Conservation (phyloP, 148 eudicot species). For the Fagopyrum esculentum region DNA sequence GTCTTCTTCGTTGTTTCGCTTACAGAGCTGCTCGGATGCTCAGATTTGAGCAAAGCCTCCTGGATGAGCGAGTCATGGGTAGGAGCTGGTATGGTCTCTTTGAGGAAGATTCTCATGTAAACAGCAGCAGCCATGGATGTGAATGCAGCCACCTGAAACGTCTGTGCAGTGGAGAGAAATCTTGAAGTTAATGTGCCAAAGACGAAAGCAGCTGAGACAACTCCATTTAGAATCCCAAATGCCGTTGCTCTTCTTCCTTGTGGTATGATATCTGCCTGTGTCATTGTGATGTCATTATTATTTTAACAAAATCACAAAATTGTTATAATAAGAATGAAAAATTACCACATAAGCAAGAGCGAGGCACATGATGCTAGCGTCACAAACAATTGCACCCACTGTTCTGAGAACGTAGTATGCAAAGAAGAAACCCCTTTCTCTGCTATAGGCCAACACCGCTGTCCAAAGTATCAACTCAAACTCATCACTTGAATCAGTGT, state of each 20-base stretch:
- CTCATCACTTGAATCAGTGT: too few species aligned
- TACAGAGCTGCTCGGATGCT: slow-evolving; percentile 4
- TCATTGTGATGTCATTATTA: not conserved
- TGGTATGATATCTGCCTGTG: slow-evolving; percentile 61
- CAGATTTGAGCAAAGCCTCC: not conserved
- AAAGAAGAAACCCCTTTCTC: slow-evolving; percentile 48
- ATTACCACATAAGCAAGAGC: slow-evolving; percentile 80
- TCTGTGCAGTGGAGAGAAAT: slow-evolving; percentile 56
- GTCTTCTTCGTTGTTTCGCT: slow-evolving; percentile 18
- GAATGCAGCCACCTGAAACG: slow-evolving; percentile 59
- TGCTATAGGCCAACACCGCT: slow-evolving; percentile 72
- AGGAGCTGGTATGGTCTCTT: slow-evolving; percentile 25
- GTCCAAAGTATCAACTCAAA: slow-evolving; percentile 4
- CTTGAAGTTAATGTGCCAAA: slow-evolving; percentile 62
- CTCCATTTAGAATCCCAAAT: slow-evolving; percentile 57
- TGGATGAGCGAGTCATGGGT: not conserved
- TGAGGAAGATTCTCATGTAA: slow-evolving; percentile 67
- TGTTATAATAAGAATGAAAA: not conserved
- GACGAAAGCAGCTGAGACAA: slow-evolving; percentile 56
- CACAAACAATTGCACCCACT: slow-evolving; percentile 47
- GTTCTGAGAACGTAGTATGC: slow-evolving; percentile 58
- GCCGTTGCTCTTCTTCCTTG: slow-evolving; percentile 51
- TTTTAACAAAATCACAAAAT: not conserved
- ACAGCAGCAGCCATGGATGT: slow-evolving; percentile 49
- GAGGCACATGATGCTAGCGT: slow-evolving; percentile 55